Evolutionary conservation across 2,329 filamentous ascomycete genomes (phyloP).

Genomic region (Fusarium abutilonis): DNA sequence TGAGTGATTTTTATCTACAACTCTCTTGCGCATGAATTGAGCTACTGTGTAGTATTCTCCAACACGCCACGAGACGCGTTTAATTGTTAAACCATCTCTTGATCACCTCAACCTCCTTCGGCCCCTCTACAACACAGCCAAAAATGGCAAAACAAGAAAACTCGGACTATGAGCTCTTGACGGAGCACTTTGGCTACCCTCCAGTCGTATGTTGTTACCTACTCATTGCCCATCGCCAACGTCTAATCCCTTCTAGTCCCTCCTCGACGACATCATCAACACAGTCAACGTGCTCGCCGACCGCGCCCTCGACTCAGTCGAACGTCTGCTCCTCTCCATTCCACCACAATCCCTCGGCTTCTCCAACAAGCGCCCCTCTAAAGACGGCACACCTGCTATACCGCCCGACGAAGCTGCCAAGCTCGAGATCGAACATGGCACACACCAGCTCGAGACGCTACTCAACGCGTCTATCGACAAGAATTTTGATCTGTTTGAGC

Average conservation of each 20-base stretch:
- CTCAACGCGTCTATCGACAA: slow-evolving; percentile 84
- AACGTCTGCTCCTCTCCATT: slow-evolving; percentile 79
- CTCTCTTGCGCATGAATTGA: slow-evolving; percentile 10
- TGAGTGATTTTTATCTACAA: background rate
- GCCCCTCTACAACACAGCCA: slow-evolving; percentile 9
- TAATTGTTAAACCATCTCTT: background rate
- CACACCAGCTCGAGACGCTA: slow-evolving; percentile 84
- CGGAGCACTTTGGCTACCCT: slow-evolving; percentile 95
- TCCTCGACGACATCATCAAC: slow-evolving; percentile 98
- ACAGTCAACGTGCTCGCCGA: slow-evolving; percentile 93
- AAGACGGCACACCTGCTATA: slow-evolving; percentile 48
- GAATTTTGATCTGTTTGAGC: slow-evolving; percentile 86
- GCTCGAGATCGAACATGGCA: slow-evolving; percentile 85
- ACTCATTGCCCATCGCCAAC: background rate
- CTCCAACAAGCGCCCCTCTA: slow-evolving; percentile 59
- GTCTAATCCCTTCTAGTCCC: slow-evolving; percentile 64
- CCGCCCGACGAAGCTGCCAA: slow-evolving; percentile 55
- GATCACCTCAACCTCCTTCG: slow-evolving; percentile 2
- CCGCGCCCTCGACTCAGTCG: slow-evolving; percentile 86
- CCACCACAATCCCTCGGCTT: slow-evolving; percentile 86
- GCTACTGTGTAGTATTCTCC: background rate
- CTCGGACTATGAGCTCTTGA: slow-evolving; percentile 76
- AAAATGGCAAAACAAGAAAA: slow-evolving; percentile 50
- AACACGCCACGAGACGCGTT: slow-evolving; percentile 37
- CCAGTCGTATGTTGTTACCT: slow-evolving; percentile 74